Base-by-base conservation (phyloP, 805 yeast genomes). In the Debaryomyces maramus region DNA sequence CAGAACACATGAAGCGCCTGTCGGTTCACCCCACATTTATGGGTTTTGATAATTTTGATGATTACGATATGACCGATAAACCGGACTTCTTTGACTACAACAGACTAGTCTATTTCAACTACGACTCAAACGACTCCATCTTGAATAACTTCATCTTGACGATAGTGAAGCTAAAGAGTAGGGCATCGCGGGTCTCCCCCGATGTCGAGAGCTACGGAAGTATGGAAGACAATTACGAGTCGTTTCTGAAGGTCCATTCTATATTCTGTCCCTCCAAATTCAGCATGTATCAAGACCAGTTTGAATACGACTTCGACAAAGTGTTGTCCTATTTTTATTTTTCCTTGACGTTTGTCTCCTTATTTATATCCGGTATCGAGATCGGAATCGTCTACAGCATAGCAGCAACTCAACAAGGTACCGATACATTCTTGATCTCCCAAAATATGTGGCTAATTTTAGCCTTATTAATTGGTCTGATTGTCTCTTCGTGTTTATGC, bases 351-450 rank as follows among this genome's bases (percentile, higher is more conserved):
- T 52, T 65, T 31, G 51, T 61, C n/a, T 55, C 69, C 20, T 46
- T 63, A 3, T 67, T 69, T 46, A 58, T 68, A 17, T 57, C 69
- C 5, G 70, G 72, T 6, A 57, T 69, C 14, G 69, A 65, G 40
- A 48, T 67, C 18, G 75, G 74, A 5, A 65, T 69, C 23, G 54
- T 68, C 8, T 64, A 60, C 44, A 57, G 65, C 13, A 52, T 69
- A 14, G 30, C 52, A 13, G 50, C 55, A 22, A 45, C 56, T 17
- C 51, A 55, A 14, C 46, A 47, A n/a, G 50, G 47, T 6, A 52
- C 51, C 22, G 44, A 61, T 7, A 51, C 51, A 36, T 58, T 67
- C 36, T 41, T 47, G 17, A 34, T 65, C 10, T 33, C 48, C 24
- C 58, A 66, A 39, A 70, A 68, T 42, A 43, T 63, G 7, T 54